Conservation (phyloP, 2,329 filamentous ascomycete genomes). For the Balansia obtecta region DNA sequence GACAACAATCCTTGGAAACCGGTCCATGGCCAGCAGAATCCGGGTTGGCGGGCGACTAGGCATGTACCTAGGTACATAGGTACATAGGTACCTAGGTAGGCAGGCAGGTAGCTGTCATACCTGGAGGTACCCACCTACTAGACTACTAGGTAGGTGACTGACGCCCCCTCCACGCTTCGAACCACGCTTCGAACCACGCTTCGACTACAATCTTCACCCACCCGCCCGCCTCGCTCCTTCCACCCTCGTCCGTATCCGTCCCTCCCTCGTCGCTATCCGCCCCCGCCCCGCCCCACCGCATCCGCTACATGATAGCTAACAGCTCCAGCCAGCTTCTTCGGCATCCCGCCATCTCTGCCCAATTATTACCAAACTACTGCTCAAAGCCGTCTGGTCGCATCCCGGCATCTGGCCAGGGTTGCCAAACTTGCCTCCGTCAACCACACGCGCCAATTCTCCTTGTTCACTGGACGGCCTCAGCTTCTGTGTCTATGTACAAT, state of each 20-base stretch:
- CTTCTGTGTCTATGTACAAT: not conserved
- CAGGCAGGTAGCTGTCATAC: too few species aligned
- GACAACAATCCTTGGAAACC: too few species aligned
- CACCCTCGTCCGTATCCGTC: not conserved
- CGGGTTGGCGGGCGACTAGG: too few species aligned
- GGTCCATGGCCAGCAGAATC: too few species aligned
- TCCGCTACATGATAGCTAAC: conserved; percentile 3
- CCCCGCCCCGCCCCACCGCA: not conserved
- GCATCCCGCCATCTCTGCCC: conserved; percentile 9
- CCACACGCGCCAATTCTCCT: not conserved
- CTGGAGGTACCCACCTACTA: too few species aligned
- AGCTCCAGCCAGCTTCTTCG: conserved; percentile 4
- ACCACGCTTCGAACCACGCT: too few species aligned
- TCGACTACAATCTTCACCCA: not conserved
- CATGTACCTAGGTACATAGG: too few species aligned
- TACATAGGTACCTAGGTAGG: too few species aligned
- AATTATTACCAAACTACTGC: conserved; percentile 10
- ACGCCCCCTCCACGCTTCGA: too few species aligned
- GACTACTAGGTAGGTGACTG: too few species aligned
- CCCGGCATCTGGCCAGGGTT: conserved; percentile 6
- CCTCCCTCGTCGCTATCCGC: not conserved
- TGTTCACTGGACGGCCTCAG: not conserved
- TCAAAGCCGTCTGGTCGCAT: conserved; percentile 6
- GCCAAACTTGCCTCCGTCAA: not conserved
- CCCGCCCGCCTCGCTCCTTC: not conserved